Percentiles rank a stretch among this genome's conserved stretches.
Evolutionary conservation across 495 filamentous ascomycete genomes (phyloP).

Genomic region (Podospora pseudopauciseta): DNA sequence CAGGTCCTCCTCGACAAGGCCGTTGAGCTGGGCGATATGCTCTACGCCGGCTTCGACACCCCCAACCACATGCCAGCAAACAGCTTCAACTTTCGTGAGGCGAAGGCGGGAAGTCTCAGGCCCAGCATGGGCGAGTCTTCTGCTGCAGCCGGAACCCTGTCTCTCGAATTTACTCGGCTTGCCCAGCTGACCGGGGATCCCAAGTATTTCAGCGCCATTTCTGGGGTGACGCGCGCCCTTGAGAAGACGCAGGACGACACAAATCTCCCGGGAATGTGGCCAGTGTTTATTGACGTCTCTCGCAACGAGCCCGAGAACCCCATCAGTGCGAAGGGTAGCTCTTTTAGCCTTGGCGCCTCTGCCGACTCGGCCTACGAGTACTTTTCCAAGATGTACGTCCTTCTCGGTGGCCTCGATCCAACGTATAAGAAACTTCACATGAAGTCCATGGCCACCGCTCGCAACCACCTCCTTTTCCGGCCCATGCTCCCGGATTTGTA

Average conservation of each 20-base stretch:
- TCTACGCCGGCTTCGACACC: slow-evolving; percentile 84
- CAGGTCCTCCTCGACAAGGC: slow-evolving; percentile 69
- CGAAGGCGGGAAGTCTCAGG: slow-evolving; percentile 60
- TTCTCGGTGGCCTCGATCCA: slow-evolving; percentile 39
- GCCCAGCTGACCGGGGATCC: slow-evolving; percentile 75
- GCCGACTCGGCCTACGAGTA: slow-evolving; percentile 89
- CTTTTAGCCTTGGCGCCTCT: slow-evolving; percentile 66
- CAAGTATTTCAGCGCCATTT: slow-evolving; percentile 81
- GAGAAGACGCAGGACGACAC: slow-evolving; percentile 65
- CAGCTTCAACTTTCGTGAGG: slow-evolving; percentile 53
- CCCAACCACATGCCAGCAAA: slow-evolving; percentile 82
- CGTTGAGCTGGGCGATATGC: slow-evolving; percentile 73
- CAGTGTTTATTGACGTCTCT: slow-evolving; percentile 58
- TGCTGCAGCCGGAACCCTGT: slow-evolving; percentile 73
- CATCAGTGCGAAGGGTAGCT: slow-evolving; percentile 29
- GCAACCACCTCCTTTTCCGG: slow-evolving; percentile 66
- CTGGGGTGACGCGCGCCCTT: slow-evolving; percentile 69
- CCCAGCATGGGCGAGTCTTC: slow-evolving; percentile 32
- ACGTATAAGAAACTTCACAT: slow-evolving; percentile 43
- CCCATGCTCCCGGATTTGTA: slow-evolving; percentile 51
- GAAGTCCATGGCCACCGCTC: slow-evolving; percentile 59
- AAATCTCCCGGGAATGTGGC: slow-evolving; percentile 79
- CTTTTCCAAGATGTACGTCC: slow-evolving; percentile 64
- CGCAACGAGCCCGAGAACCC: slow-evolving; percentile 13
- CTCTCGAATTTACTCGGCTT: slow-evolving; percentile 80